Percentiles rank a stretch among this genome's conserved stretches.
phyloP scores from a whole-genome alignment of 208 protist genomes.

The Acanthamoeba culbertsoni region DNA sequence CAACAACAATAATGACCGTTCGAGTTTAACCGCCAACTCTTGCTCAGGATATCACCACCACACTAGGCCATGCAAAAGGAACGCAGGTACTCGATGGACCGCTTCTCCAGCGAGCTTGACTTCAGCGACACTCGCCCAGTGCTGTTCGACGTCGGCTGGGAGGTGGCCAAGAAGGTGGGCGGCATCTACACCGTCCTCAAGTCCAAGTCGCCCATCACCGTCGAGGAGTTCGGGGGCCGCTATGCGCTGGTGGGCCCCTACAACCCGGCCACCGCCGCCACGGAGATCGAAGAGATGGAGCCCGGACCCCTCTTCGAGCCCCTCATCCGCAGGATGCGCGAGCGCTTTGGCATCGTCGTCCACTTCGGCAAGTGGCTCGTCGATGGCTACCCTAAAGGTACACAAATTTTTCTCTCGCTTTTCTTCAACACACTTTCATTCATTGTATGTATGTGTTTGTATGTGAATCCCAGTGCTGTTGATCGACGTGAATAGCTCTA shows the following conservation, averaged over 20 bases:
- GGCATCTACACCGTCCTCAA: constrained; percentile 86
- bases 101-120: constrained; percentile 14
- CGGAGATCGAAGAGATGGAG: constrained; percentile 74
- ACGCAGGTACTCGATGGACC: not conserved
- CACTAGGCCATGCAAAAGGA: no score
- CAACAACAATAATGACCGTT: no score
- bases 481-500: constrained; percentile 71
- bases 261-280: constrained; percentile 63
- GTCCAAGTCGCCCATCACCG: constrained; percentile 76
- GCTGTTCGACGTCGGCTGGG: constrained; percentile 75
- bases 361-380: constrained; percentile 84
- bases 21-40: no score
- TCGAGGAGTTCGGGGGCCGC: constrained; percentile 67
- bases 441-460: not conserved
- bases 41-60: no score
- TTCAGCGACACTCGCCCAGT: constrained; percentile 1
- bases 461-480: constrained; percentile 62
- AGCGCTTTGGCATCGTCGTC: constrained; percentile 70
- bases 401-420: not conserved
- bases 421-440: not conserved
- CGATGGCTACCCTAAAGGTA: constrained; percentile 68
- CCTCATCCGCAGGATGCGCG: constrained; percentile 59
- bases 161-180: constrained; percentile 82
- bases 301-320: constrained; percentile 51
- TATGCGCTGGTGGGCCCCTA: constrained; percentile 75